Base-by-base conservation (phyloP, 2,329 filamentous ascomycete genomes). In the Hypoxylon sp. region DNA sequence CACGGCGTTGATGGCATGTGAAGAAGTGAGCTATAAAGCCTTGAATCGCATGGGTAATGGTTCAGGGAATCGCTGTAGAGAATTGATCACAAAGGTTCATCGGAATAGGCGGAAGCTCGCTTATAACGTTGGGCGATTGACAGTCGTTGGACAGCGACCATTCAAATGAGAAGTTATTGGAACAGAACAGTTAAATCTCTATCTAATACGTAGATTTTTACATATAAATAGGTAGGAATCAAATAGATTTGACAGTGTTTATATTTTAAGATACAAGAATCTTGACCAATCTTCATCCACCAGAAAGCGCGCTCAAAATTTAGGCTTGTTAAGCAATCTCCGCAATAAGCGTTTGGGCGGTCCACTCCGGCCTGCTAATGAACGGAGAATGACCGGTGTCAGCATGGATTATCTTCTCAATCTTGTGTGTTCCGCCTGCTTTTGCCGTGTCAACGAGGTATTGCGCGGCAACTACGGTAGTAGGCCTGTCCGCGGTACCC, bases 381-480 rank as follows among this genome's bases (percentile, higher is more conserved):
- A 75, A 75, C 11, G 70, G 72, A 23, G 71, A 75, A 60, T 74
- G 71, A 10, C 72, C 72, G 10, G 68, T n/a, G 11, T 74, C 68
- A 17, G 70, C 28, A 13, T 70, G 63, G 23, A 75, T 68, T 14
- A 74, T 49, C 4, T 60, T 70, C 9, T 74, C 70, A 19, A 75
- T 70, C 32, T 61, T 67, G 34, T 74, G 67, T 4, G 36, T 10
- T 41, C 67, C 65, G 50, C 61, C 67, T 45, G 63, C 63, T n/a
- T 65, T 69, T 7, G 69, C 72, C 13, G 60, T 50, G 19, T 70
- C 53, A 51, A 75, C 51, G 21, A 75, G 63, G 45, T 67, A 61
- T 13, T 60, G 61, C 6, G 56, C 62, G 3, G 67, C 67, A 5
- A 23, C 60, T 2, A 74, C 65, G 2, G 69, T 72, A 1, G 36